These are phyloP conservation scores for Seiridium unicorne DNA, from an alignment of 2,329 filamentous ascomycete species.

Conservation along the genomic window DNA sequence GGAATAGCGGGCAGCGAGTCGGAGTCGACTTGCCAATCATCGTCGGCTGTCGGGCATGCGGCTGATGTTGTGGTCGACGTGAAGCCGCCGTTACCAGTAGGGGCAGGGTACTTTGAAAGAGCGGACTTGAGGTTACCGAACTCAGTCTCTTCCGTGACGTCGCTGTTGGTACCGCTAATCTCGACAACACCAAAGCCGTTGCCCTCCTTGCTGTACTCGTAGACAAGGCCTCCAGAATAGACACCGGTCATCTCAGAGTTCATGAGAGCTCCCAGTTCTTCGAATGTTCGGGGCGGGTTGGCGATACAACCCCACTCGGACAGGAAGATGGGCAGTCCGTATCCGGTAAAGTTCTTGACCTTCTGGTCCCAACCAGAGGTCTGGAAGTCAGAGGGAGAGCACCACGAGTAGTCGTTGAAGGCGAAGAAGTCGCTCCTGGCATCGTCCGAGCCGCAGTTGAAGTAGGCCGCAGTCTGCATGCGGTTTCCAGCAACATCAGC, in stretches of 20 bases:
- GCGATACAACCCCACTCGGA: constrained; percentile 91
- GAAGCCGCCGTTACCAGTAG: constrained; percentile 50
- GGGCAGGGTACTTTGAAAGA: constrained; percentile 46
- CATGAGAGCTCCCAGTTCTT: constrained; percentile 80
- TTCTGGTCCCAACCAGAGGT: constrained; percentile 82
- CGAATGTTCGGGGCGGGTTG: constrained; percentile 72
- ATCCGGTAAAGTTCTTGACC: constrained; percentile 82
- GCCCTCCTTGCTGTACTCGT: constrained; percentile 84
- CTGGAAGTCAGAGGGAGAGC: constrained; percentile 65
- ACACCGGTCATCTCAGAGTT: constrained; percentile 72
- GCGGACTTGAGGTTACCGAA: constrained; percentile 55
- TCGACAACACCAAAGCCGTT: constrained; percentile 80
- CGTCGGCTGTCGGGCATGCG: constrained; percentile 48
- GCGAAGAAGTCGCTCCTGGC: constrained; percentile 86
- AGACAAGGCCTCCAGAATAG: constrained; percentile 94
- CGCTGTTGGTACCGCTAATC: constrained; percentile 50
- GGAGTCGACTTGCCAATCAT: constrained; percentile 48
- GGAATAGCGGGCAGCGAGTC: constrained; percentile 51
- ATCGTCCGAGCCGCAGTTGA: constrained; percentile 88
- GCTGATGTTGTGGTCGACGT: constrained; percentile 43
- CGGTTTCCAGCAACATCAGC: constrained; percentile 86
- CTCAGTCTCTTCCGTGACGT: constrained; percentile 58
- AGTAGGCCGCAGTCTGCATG: constrained; percentile 82
- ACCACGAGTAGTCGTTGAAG: constrained; percentile 90
- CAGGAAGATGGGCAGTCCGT: constrained; percentile 88